Base-by-base conservation (phyloP, 2,329 filamentous ascomycete species). In the Aspergillus eucalypticola region DNA sequence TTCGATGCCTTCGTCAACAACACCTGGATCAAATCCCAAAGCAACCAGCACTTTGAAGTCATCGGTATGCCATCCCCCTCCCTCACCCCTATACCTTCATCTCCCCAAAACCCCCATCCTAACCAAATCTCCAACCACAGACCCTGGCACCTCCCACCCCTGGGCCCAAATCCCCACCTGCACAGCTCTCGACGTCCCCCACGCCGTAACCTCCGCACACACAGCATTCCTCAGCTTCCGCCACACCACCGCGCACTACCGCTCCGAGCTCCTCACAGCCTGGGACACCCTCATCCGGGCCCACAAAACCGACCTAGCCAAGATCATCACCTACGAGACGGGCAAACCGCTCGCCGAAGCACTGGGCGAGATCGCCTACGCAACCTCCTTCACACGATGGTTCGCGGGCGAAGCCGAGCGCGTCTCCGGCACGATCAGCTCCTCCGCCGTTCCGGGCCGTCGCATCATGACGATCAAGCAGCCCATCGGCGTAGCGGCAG, bases 401-500 rank as follows among this genome's bases (percentile, higher is more conserved):
- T 87, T 87, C 62, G 75, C 82, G 0, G 85, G 85, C 2, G 85
- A 88, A 67, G 85, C 84, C 69, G 79, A 88, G 73, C 79, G 86
- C 35, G 82, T 88, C n/a, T 81, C 83, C 25, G 90, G 90, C 15
- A 82, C 82, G 0, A 82, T 88, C 4, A 83, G 85, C 49, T 79
- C 82, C 0, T 82, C 87, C 0, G 79, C 88, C 0, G 76, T 84
- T 0, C 85, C 89, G 0, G 85, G 86, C 32, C 80, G 90, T 5
- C 81, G 89, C 11, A 82, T 88, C 2, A 84, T 93, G 62, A 89
- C 88, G 0, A 83, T 92, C 66, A 93, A 93, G 78, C 88, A 91
- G 73, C 88, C 88, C 0, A 82, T 90, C 60, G 89, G 89, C 58
- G 87, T 90, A 10, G 82, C 84, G 0, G 88, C 83, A 0, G 88